phyloP scores from a whole-genome alignment of 2,329 filamentous ascomycete genomes.

The Diplodia scrobiculata region DNA sequence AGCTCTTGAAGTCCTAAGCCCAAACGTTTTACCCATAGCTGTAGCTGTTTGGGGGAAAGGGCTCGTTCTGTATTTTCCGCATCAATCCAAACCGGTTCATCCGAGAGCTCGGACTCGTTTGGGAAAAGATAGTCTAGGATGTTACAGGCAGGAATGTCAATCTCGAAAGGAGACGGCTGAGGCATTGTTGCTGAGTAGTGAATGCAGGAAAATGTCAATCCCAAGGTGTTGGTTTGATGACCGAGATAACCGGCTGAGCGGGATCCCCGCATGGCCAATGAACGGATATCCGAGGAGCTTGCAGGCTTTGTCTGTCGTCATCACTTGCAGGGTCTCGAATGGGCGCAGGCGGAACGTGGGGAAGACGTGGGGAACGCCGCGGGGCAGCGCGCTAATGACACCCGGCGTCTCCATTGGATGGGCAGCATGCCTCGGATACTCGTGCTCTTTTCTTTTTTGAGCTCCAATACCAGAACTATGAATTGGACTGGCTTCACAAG shows the following conservation, averaged over 20 bases:
- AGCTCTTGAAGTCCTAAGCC: conserved; percentile 53
- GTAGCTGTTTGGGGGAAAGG: conserved; percentile 53
- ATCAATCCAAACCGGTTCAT: conserved; percentile 59
- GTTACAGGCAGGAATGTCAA: conserved; percentile 54
- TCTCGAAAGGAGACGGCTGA: conserved; percentile 50
- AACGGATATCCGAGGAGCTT: conserved; percentile 11
- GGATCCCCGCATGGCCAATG: conserved; percentile 13
- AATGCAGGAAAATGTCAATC: neutral
- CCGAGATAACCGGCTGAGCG: neutral
- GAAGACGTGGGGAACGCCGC: conserved; percentile 17
- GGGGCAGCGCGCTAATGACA: conserved; percentile 21
- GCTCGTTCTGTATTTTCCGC: conserved; percentile 50
- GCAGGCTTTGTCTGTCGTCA: conserved; percentile 7
- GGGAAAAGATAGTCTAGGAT: conserved; percentile 47
- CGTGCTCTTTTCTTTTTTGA: too few relatives aligned
- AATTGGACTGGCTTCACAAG: too few relatives aligned
- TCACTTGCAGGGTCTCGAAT: neutral
- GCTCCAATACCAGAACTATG: too few relatives aligned
- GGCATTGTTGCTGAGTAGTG: conserved; percentile 43
- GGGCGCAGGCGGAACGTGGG: neutral
- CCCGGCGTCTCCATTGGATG: neutral
- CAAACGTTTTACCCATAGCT: conserved; percentile 58
- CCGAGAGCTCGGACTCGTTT: conserved; percentile 40
- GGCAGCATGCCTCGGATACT: neutral
- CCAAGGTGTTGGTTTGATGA: neutral